Conservation (phyloP, 1,139 yeast species). For the Yamadazyma atlantica region DNA sequence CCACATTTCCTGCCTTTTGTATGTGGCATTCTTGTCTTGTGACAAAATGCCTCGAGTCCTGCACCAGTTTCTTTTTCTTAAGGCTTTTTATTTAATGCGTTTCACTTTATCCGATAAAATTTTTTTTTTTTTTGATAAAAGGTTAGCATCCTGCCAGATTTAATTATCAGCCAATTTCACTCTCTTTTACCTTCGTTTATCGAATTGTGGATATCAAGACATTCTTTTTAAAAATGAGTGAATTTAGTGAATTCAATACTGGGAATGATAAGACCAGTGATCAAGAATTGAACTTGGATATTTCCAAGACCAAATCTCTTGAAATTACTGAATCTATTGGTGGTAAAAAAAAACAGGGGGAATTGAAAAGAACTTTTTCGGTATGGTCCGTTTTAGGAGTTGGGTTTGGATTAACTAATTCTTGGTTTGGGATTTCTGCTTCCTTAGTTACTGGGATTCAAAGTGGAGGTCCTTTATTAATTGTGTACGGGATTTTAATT, state of each 20-base stretch:
- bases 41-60: neutral
- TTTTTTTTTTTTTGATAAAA: neutral
- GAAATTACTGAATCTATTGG: slow-evolving; percentile 9
- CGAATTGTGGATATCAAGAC: too few relatives aligned
- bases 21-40: neutral
- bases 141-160: too few relatives aligned
- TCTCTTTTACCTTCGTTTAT: too few relatives aligned
- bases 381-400: slow-evolving; percentile 58
- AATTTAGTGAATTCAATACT: neutral
- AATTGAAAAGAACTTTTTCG: slow-evolving; percentile 48
- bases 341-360: slow-evolving; percentile 14
- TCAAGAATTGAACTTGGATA: slow-evolving; percentile 4
- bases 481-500: slow-evolving; percentile 64
- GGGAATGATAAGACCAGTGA: neutral
- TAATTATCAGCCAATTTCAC: too few relatives aligned
- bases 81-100: too few relatives aligned
- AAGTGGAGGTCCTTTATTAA: slow-evolving; percentile 66
- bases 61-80: neutral
- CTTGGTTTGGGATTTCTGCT: slow-evolving; percentile 67
- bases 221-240: neutral
- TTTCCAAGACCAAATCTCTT: slow-evolving; percentile 6
- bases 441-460: slow-evolving; percentile 60
- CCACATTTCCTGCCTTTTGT: too few relatives aligned
- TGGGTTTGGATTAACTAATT: slow-evolving; percentile 62
- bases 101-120: neutral